Evolutionary conservation across 768 basidiomycete genomes (phyloP), one percentile per base, ranked within the genome.

Genomic region (Tremella yokohamensis): DNA sequence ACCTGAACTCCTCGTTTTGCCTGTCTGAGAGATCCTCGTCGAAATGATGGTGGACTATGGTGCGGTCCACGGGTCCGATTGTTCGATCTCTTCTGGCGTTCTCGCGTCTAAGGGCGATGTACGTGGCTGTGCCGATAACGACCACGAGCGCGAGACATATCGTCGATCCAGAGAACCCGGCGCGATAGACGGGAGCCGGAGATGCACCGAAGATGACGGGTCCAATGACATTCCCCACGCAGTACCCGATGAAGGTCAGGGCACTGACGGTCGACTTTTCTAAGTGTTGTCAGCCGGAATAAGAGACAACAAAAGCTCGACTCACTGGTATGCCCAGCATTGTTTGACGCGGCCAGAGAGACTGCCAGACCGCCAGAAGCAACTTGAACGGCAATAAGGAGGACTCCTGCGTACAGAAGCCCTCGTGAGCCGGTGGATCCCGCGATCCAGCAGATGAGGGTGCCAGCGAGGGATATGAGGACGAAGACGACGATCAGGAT

Each of bases 401-500:
- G 42, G 6, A 45, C 22, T 8, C 42, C 42, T 3, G 42, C 42
- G 15, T 45, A 45, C 15, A 45, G 15, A 8, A 45, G 42, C 8
- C 42, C 42, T 22, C 22, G n/a, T 18, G n/a, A 22, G 15, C 42
- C 42, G 4, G 42, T 45, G n/a, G 42, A 22, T 8, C 42, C 42
- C 4, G n/a, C 22, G 42, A 45, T 45, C 42, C 42, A 45, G 42
- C 42, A 45, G 4, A 45, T 45, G 18, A 45, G 42, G n/a, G 42
- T 45, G 22, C 42, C 42, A 16, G 42, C 42, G 18, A 45, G n/a
- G 42, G 42, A 45, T 18, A 45, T 45, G 42, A 45, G 42, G 42
- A 45, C 42, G 8, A 22, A 18, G 42, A 45, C 42, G 42, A 45
- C 18, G 15, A 45, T 45, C 6, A 22, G n/a, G 42, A 45, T 45